Evolutionary conservation across 2,329 filamentous ascomycete genomes (phyloP).

Genomic region (Phoma sp.): DNA sequence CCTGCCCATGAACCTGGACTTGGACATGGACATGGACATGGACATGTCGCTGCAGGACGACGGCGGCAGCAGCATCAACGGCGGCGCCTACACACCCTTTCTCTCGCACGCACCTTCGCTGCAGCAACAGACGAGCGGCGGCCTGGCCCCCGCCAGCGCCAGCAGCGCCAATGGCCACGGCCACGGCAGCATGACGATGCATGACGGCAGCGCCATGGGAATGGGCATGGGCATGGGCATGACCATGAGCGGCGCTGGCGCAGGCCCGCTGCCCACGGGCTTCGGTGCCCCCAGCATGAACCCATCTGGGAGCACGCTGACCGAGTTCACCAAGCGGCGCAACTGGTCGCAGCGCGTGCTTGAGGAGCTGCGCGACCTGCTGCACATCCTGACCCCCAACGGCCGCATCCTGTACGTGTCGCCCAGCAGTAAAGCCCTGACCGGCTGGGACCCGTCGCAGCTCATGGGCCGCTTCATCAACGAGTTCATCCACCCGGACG

Average conservation of each 20-base stretch:
- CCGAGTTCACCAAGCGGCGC: constrained; percentile 68
- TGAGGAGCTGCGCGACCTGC: constrained; percentile 85
- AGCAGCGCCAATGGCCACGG: constrained; percentile 16
- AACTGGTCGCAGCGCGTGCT: constrained; percentile 90
- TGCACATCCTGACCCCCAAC: constrained; percentile 85
- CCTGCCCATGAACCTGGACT: constrained; percentile 49
- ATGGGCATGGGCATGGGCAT: constrained; percentile 23
- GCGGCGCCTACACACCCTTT: constrained; percentile 19
- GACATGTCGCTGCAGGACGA: constrained; percentile 22
- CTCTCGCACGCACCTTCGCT: background rate
- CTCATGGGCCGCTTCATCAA: constrained; percentile 77
- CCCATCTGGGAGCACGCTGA: constrained; percentile 61
- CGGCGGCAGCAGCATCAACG: constrained; percentile 29
- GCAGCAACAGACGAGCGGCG: constrained; percentile 30
- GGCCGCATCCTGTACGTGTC: constrained; percentile 87
- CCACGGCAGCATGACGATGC: background rate
- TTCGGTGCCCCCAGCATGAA: constrained; percentile 55
- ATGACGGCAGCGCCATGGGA: constrained; percentile 44
- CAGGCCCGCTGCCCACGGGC: constrained; percentile 62
- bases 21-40: constrained; percentile 52
- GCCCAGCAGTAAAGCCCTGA: constrained; percentile 74
- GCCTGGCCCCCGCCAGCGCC: constrained; percentile 22
- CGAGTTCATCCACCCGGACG: constrained; percentile 85
- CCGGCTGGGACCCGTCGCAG: constrained; percentile 74
- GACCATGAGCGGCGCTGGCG: constrained; percentile 57